These are phyloP conservation scores for Gossypium longicalyx DNA, from an alignment of 345 rosid genomes.

Conservation along the genomic window DNA sequence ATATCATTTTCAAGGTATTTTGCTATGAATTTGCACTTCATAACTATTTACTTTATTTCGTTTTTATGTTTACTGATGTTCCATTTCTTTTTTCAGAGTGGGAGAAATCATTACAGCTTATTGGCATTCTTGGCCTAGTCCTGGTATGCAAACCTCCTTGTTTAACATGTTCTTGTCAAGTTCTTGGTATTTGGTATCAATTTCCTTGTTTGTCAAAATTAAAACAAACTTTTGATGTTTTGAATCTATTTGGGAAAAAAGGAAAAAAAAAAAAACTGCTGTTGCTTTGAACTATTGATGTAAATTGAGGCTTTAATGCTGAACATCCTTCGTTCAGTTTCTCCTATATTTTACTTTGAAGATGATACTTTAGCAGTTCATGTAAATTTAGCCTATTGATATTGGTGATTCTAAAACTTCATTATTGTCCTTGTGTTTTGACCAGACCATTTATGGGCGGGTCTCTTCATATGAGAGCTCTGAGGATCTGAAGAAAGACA, in stretches of 20 bases:
- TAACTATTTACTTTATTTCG: slow-evolving; percentile 1
- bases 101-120: slow-evolving; percentile 80
- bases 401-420: slow-evolving; percentile 4
- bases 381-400: not conserved
- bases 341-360: not conserved
- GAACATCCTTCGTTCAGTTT: too few relatives aligned
- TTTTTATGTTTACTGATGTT: slow-evolving; percentile 5
- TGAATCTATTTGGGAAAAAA: not conserved
- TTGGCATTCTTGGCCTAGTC: slow-evolving; percentile 67
- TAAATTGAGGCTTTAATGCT: too few relatives aligned
- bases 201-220: not conserved
- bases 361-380: not conserved
- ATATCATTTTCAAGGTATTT: not conserved
- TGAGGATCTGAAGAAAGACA: slow-evolving; percentile 66
- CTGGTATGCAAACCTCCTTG: slow-evolving; percentile 42
- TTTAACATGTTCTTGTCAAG: slow-evolving; percentile 3
- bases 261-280: too few relatives aligned
- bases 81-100: slow-evolving; percentile 51
- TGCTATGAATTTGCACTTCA: not conserved
- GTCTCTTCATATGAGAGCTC: slow-evolving; percentile 55
- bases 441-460: slow-evolving; percentile 66
- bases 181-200: not conserved
- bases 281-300: too few relatives aligned
- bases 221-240: not conserved
- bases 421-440: slow-evolving; percentile 11